Percentiles rank a stretch among this genome's conserved stretches.
Evolutionary conservation across 164 flowering plant genomes (phyloP).

Genomic region (Nymphaea colorata): DNA sequence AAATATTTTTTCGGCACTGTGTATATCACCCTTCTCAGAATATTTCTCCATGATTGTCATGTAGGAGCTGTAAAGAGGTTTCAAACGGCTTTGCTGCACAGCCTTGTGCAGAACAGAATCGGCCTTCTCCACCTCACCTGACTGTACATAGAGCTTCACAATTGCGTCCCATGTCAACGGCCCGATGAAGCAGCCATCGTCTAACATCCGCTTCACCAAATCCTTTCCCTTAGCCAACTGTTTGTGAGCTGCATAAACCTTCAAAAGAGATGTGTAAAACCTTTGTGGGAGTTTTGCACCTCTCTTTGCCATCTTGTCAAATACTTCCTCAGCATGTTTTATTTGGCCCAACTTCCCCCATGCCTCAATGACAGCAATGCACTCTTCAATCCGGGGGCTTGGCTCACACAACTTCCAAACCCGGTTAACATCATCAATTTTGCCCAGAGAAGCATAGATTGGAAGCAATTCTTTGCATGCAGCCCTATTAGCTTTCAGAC

Average conservation of each 20-base stretch:
- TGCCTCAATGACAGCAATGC: constrained; percentile 58
- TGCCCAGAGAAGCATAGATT: constrained; percentile 65
- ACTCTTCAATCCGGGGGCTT: constrained; percentile 36
- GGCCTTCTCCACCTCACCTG: constrained; percentile 88
- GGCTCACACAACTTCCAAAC: constrained; percentile 56
- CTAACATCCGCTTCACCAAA: constrained; percentile 56
- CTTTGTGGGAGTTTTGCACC: constrained; percentile 24
- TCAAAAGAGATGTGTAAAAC: constrained; percentile 37
- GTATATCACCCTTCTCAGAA: constrained; percentile 66
- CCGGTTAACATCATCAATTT: constrained; percentile 52
- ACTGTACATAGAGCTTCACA: constrained; percentile 61
- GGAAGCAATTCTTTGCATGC: constrained; percentile 37
- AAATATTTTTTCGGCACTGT: constrained; percentile 69
- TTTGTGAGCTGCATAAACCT: constrained; percentile 51
- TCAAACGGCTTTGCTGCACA: constrained; percentile 18
- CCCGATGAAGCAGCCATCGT: constrained; percentile 37
- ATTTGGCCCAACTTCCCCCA: constrained; percentile 60
- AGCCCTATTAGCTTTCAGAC: constrained; percentile 27
- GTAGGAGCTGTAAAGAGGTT: constrained; percentile 45
- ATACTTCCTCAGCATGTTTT: constrained; percentile 70
- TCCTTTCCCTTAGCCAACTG: constrained; percentile 69
- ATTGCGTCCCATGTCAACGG: constrained; percentile 65
- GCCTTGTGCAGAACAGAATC: constrained; percentile 65
- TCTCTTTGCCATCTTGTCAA: constrained; percentile 32
- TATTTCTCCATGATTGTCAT: constrained; percentile 49